Evolutionary conservation across 148 eudicot genomes (phyloP).

Genomic region (Rhododendron kiyosumense): DNA sequence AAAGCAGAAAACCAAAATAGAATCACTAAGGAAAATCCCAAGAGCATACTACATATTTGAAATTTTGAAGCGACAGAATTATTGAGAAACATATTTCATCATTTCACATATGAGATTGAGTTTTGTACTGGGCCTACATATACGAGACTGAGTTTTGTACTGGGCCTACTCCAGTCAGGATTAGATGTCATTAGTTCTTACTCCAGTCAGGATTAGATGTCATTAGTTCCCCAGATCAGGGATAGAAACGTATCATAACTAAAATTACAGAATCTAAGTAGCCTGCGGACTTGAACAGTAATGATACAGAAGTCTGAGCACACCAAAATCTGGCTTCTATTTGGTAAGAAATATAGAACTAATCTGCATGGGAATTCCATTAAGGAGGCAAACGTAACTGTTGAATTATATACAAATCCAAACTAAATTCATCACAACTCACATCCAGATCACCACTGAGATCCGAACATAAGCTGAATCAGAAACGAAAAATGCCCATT

Average conservation of each 20-base stretch:
- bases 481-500: background rate
- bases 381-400: background rate
- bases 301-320: background rate
- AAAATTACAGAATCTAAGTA: background rate
- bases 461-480: background rate
- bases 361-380: background rate
- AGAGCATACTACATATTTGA: background rate
- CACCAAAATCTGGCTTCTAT: background rate
- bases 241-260: background rate
- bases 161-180: background rate
- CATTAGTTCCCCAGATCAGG: background rate
- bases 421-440: background rate
- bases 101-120: background rate
- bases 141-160: background rate
- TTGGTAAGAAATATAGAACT: background rate
- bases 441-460: background rate
- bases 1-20: background rate
- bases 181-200: too few relatives aligned
- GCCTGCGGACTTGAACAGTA: background rate
- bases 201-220: too few relatives aligned
- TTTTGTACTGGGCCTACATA: background rate
- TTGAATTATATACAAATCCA: background rate
- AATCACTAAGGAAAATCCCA: background rate
- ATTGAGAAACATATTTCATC: background rate
- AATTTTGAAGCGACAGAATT: background rate